Evolutionary conservation across 208 protist genomes (phyloP).

Genomic region (Wallacemonas sp.): DNA sequence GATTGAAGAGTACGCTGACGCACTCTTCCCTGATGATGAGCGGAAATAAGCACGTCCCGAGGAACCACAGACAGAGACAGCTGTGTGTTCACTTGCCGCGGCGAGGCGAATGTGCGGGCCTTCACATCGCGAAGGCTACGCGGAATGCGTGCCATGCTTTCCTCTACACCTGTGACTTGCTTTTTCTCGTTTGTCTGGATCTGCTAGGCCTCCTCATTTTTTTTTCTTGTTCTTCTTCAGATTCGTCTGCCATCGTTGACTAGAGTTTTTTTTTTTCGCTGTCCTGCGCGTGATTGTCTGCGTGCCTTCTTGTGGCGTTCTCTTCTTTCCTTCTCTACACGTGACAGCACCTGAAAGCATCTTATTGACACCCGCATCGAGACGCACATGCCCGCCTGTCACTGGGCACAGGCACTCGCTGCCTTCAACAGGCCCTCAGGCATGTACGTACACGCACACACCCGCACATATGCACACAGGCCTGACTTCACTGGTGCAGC

Average conservation of each 20-base stretch:
- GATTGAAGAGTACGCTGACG: constrained; percentile 63
- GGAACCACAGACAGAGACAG: not conserved
- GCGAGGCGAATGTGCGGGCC: too few relatives aligned
- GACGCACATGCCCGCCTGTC: too few relatives aligned
- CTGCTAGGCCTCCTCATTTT: constrained; percentile 5
- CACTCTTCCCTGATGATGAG: constrained; percentile 45
- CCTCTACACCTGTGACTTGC: not conserved
- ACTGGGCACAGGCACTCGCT: too few relatives aligned
- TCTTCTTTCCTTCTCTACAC: not conserved
- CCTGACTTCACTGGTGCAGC: too few relatives aligned
- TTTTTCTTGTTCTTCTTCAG: constrained; percentile 1
- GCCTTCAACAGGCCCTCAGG: too few relatives aligned
- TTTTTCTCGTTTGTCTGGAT: constrained; percentile 3
- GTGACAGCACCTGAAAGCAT: not conserved
- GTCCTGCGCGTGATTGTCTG: not conserved
- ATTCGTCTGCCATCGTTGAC: not conserved
- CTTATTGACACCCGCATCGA: too few relatives aligned
- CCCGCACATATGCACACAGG: too few relatives aligned
- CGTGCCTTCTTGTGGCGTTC: not conserved
- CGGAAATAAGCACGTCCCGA: not conserved
- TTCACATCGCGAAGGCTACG: too few relatives aligned
- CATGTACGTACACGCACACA: too few relatives aligned
- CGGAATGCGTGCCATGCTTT: too few relatives aligned
- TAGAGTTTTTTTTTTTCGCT: not conserved
- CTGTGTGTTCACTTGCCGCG: not conserved